Percentiles rank a stretch among this genome's conserved stretches.
Conservation (phyloP, 257 asterid genomes). For the Scutellaria barbata region DNA sequence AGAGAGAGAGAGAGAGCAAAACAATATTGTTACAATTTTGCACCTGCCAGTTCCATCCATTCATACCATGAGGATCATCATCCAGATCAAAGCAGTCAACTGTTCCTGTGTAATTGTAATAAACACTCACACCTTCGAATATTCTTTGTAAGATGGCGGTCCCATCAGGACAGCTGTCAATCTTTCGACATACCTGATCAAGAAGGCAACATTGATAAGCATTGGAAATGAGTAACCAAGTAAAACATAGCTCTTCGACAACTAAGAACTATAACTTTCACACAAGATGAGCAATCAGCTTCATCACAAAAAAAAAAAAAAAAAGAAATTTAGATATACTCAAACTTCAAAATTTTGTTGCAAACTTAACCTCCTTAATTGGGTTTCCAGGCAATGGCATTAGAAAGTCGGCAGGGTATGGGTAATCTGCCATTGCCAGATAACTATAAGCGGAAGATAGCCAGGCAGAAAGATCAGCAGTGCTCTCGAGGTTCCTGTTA, state of each 20-base stretch:
- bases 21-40: conserved; percentile 3
- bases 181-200: conserved; percentile 76
- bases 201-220: conserved; percentile 28
- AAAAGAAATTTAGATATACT: background rate
- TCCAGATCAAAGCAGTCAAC: conserved; percentile 72
- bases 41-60: conserved; percentile 99
- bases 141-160: conserved; percentile 64
- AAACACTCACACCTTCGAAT: conserved; percentile 78
- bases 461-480: conserved; percentile 73
- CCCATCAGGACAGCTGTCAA: conserved; percentile 65
- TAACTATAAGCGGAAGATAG: conserved; percentile 82
- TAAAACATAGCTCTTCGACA: background rate
- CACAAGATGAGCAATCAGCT: conserved; percentile 3
- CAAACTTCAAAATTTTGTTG: conserved; percentile 21
- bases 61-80: conserved; percentile 93
- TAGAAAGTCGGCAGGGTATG: conserved; percentile 82
- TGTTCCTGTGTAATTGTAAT: conserved; percentile 81
- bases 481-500: conserved; percentile 76
- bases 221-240: background rate
- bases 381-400: conserved; percentile 97
- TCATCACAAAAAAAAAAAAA: background rate
- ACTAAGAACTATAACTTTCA: background rate
- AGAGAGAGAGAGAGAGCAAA: conserved; percentile 7
- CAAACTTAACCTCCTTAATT: conserved; percentile 72
- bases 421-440: conserved; percentile 89